These are phyloP conservation scores for Diutina sp. DNA, from an alignment of 1,139 yeast genomes.

Conservation along the genomic window DNA sequence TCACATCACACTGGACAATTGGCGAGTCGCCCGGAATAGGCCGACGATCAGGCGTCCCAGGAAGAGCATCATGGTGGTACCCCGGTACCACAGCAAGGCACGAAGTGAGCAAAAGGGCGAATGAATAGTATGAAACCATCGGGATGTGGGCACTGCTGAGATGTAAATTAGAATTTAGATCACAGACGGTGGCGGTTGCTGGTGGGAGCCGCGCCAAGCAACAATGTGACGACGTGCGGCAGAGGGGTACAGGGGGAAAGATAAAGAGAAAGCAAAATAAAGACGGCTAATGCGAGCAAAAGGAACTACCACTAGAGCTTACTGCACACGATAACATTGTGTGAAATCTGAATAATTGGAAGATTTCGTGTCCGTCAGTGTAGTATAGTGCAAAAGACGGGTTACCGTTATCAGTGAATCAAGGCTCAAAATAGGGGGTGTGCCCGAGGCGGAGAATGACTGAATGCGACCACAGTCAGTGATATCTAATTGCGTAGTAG, in stretches of 20 bases:
- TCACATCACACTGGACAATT: slow-evolving; percentile 58
- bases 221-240: neutral
- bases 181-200: neutral
- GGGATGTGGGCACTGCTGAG: neutral
- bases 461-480: neutral
- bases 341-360: too few species aligned
- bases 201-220: neutral
- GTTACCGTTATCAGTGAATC: neutral
- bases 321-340: too few species aligned
- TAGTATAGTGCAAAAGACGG: neutral
- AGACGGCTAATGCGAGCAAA: too few species aligned
- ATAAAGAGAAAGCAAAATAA: neutral
- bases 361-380: neutral
- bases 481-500: neutral
- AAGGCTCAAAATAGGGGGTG: neutral
- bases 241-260: neutral
- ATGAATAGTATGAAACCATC: neutral
- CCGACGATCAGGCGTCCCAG: slow-evolving; percentile 21
- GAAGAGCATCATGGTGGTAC: neutral
- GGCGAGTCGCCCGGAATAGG: slow-evolving; percentile 93
- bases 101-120: neutral
- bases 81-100: neutral
- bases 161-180: neutral
- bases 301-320: too few species aligned
- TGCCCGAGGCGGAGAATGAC: neutral